Percentiles rank a stretch among this genome's conserved stretches.
These are phyloP conservation scores for Nemophila menziesii DNA, from an alignment of 257 asterid genomes.

Conservation along the genomic window DNA sequence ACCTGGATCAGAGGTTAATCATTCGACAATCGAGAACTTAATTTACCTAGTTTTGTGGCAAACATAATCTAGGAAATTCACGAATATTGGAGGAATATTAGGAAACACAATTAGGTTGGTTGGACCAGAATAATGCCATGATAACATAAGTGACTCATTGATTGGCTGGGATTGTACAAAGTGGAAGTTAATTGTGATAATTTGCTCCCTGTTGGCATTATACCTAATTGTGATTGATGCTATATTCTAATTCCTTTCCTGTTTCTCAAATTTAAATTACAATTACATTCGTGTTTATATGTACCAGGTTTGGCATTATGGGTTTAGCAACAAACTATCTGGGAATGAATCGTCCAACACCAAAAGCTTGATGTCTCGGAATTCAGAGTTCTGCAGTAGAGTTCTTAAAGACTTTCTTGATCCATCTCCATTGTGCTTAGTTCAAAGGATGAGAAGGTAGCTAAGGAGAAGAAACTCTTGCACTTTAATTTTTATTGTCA, in stretches of 20 bases:
- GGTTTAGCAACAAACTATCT: conserved; percentile 4
- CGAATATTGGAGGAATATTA: background rate
- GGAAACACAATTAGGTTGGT: background rate
- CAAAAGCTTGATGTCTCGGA: background rate
- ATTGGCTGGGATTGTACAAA: too few relatives aligned
- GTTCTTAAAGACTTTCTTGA: background rate
- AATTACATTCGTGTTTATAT: background rate
- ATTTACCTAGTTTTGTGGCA: background rate
- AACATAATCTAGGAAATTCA: background rate
- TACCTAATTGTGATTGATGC: background rate
- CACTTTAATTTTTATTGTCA: background rate
- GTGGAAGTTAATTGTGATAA: background rate
- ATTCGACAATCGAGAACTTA: too few relatives aligned
- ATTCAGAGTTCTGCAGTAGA: background rate
- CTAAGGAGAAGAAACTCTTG: background rate
- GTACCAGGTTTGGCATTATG: conserved; percentile 2
- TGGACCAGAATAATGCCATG: too few relatives aligned
- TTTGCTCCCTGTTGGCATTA: background rate
- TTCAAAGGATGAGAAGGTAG: background rate
- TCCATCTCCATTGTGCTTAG: background rate
- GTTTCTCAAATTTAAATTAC: too few relatives aligned
- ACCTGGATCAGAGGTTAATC: too few relatives aligned
- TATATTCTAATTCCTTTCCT: too few relatives aligned
- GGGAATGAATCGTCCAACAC: background rate
- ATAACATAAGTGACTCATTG: too few relatives aligned